Percentiles rank a stretch among this genome's conserved stretches.
Evolutionary conservation across 495 filamentous ascomycete species (phyloP).

Genomic region (Parathielavia appendiculata): DNA sequence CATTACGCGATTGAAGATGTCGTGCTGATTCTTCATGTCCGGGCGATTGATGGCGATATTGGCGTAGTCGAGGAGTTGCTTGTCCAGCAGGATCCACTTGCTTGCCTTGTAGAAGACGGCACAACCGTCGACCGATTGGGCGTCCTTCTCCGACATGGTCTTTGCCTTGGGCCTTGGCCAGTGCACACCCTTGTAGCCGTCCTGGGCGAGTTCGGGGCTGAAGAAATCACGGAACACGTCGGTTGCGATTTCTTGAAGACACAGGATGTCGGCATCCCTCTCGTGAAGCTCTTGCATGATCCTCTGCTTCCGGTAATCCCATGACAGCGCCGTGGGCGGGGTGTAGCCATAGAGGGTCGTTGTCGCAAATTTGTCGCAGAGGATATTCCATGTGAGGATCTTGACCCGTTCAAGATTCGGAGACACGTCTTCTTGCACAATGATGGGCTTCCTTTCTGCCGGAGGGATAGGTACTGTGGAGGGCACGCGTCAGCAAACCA

Average conservation of each 20-base stretch:
- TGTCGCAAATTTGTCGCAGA: slow-evolving; percentile 89
- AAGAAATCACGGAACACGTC: slow-evolving; percentile 89
- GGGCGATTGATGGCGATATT: slow-evolving; percentile 85
- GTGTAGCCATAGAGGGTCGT: slow-evolving; percentile 81
- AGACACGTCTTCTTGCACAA: slow-evolving; percentile 47
- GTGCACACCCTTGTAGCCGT: slow-evolving; percentile 88
- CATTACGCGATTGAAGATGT: slow-evolving; percentile 97
- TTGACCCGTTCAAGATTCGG: slow-evolving; percentile 55
- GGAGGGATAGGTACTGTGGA: slow-evolving; percentile 64
- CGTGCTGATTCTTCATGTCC: slow-evolving; percentile 91
- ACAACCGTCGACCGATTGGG: slow-evolving; percentile 84
- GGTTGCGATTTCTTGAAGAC: slow-evolving; percentile 86
- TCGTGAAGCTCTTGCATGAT: slow-evolving; percentile 75
- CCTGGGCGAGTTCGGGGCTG: slow-evolving; percentile 70
- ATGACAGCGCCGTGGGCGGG: slow-evolving; percentile 67
- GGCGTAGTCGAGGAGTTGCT: slow-evolving; percentile 87
- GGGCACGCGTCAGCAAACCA: slow-evolving; percentile 6
- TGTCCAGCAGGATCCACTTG: slow-evolving; percentile 90
- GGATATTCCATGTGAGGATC: slow-evolving; percentile 86
- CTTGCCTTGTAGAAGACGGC: slow-evolving; percentile 90
- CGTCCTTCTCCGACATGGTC: slow-evolving; percentile 86
- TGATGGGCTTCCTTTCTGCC: slow-evolving; percentile 38
- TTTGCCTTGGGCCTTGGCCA: slow-evolving; percentile 80
- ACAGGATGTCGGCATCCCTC: slow-evolving; percentile 82
- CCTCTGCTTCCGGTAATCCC: slow-evolving; percentile 76